Conservation (phyloP, 257 asterid genomes). For the Scutellaria barbata region DNA sequence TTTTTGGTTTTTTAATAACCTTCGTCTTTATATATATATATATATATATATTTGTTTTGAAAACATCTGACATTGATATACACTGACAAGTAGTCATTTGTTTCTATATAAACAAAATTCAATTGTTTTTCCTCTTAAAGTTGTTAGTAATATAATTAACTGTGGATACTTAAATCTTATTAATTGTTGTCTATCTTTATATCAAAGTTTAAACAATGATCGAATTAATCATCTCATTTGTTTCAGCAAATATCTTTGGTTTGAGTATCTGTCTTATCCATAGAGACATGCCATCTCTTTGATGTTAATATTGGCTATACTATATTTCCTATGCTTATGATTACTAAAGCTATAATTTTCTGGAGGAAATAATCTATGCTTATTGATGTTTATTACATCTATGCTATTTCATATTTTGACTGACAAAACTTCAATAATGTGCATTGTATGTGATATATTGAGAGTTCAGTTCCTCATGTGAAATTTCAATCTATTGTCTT, state of each 20-base stretch:
- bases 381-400: constrained; percentile 9
- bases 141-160: too few relatives aligned
- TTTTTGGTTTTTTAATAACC: too few relatives aligned
- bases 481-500: neutral
- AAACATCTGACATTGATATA: too few relatives aligned
- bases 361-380: constrained; percentile 5
- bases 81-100: too few relatives aligned
- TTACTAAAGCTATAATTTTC: neutral
- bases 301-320: too few relatives aligned
- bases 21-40: too few relatives aligned
- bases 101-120: too few relatives aligned
- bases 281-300: too few relatives aligned
- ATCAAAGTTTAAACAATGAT: constrained; percentile 1
- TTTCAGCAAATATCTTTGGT: neutral
- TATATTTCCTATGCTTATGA: too few relatives aligned
- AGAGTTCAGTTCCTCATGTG: constrained; percentile 8
- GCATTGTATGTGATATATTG: neutral
- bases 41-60: too few relatives aligned
- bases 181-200: neutral
- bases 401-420: constrained; percentile 5
- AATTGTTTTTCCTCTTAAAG: too few relatives aligned
- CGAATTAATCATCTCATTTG: constrained; percentile 4
- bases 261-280: neutral
- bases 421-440: neutral
- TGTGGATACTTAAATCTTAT: constrained; percentile 3